Evolutionary conservation across 495 filamentous ascomycete species (phyloP).

Genomic region (Penicillium nucicola): DNA sequence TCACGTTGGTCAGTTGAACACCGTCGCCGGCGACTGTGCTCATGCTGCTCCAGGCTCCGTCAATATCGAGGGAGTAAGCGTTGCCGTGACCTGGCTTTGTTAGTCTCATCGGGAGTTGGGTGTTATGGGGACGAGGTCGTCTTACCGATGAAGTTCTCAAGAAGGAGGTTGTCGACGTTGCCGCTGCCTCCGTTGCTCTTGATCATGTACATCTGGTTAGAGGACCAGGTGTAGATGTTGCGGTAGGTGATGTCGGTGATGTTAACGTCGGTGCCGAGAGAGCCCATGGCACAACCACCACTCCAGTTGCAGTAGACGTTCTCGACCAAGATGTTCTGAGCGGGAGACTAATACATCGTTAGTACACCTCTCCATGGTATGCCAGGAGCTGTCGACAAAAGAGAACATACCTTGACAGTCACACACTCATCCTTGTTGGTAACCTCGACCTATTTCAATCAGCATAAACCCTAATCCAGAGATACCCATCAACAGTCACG

Average conservation of each 20-base stretch:
- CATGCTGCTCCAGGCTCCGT: conserved; percentile 51
- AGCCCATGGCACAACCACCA: conserved; percentile 53
- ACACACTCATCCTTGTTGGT: conserved; percentile 58
- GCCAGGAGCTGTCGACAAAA: background rate
- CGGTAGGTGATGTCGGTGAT: conserved; percentile 49
- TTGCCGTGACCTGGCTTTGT: conserved; percentile 41
- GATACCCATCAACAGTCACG: background rate
- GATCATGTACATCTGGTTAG: conserved; percentile 64
- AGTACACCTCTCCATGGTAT: background rate
- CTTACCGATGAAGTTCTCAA: conserved; percentile 57
- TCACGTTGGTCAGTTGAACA: conserved; percentile 49
- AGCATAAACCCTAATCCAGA: background rate
- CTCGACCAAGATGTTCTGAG: conserved; percentile 52
- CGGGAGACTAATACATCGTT: conserved; percentile 26
- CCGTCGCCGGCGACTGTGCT: conserved; percentile 38
- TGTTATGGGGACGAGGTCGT: conserved; percentile 1
- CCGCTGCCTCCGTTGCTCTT: conserved; percentile 58
- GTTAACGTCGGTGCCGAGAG: conserved; percentile 31
- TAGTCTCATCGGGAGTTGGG: conserved; percentile 20
- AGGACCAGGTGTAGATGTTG: conserved; percentile 50
- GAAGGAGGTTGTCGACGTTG: conserved; percentile 47
- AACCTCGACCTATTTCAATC: conserved; percentile 40
- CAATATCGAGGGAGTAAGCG: conserved; percentile 52
- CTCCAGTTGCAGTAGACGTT: conserved; percentile 58
- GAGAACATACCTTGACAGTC: conserved; percentile 39